Evolutionary conservation across 805 yeast species (phyloP).

Genomic region (Candida multigemmis): DNA sequence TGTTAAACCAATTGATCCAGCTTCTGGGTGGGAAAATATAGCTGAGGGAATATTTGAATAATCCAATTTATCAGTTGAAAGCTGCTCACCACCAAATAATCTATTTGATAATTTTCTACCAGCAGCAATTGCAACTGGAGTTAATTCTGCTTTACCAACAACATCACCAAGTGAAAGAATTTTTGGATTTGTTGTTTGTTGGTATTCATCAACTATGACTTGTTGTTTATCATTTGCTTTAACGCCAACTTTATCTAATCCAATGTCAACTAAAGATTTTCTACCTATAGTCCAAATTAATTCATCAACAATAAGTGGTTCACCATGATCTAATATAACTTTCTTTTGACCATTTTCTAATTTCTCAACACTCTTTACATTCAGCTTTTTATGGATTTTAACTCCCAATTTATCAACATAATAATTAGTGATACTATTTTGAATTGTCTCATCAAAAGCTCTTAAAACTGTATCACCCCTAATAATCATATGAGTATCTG

Average conservation of each 20-base stretch:
- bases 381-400: constrained; percentile 61
- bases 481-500: constrained; percentile 79
- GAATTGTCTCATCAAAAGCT: constrained; percentile 76
- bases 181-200: constrained; percentile 63
- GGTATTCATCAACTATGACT: constrained; percentile 79
- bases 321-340: constrained; percentile 29
- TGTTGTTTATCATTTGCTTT: constrained; percentile 51
- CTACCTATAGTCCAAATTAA: constrained; percentile 95
- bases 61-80: constrained; percentile 72
- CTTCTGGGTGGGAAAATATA: constrained; percentile 98
- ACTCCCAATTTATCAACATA: constrained; percentile 73
- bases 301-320: constrained; percentile 52
- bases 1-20: constrained; percentile 85
- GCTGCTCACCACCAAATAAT: constrained; percentile 72
- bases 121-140: constrained; percentile 98
- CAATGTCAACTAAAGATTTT: constrained; percentile 62
- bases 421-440: constrained; percentile 67
- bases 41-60: constrained; percentile 85
- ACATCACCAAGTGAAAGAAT: constrained; percentile 91
- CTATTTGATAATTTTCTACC: constrained; percentile 92
- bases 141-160: constrained; percentile 84
- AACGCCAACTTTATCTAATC: constrained; percentile 70
- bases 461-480: constrained; percentile 90
- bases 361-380: constrained; percentile 29
- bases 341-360: constrained; percentile 23